Base-by-base conservation (phyloP, 2,329 filamentous ascomycete genomes). In the Xylaria multiplex region DNA sequence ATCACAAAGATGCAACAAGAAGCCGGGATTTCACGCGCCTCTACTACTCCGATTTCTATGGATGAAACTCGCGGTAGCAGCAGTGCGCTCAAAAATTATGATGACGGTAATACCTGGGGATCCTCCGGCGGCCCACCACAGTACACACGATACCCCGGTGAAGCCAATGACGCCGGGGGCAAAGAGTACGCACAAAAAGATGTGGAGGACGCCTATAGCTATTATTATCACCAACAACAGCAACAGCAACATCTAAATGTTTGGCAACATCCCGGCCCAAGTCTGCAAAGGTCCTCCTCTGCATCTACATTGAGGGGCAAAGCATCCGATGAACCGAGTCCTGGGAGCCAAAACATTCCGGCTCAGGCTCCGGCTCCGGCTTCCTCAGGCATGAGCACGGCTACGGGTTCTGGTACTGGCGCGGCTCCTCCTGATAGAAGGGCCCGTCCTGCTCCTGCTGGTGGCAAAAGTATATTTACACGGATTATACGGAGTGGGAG, bases 1-100 rank as follows among this genome's bases (percentile, higher is more conserved):
- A 74, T 84, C 24, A 76, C 75, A n/a, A 82, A 82, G 72, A 80
- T 84, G 71, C 79, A 81, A 52, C 76, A 76, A 55, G 73, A 71
- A n/a, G 64, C 57, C 35, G 55, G 49, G n/a, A n/a, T 57, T 5
- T 53, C 58, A 24, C 52, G 53, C 14, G 13, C 49, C 14, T 16
- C 22, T 11, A 48, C 35, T 8, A 4, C 24, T 11, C 43, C 60
- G 27, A 22, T 37, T 35, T 52, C 43, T 11, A 24, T 42, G 35
- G 45, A 59, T 14, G 30, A 35, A 24, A 45, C 9, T 1, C 50
- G n/a, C 35, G n/a, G 63, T 66, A 62, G 62, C 53, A 45, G 59
- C 40, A 16, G 19, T 13, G 5, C 11, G 11, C 35, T 37, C 35
- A 13, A 37, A 8, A 37, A 8, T 8, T 8, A 37, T 8, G 35